Percentiles rank a stretch among this genome's conserved stretches.
These are phyloP conservation scores for Cyberlindnera petersonii DNA, from an alignment of 805 yeast species.

Conservation along the genomic window DNA sequence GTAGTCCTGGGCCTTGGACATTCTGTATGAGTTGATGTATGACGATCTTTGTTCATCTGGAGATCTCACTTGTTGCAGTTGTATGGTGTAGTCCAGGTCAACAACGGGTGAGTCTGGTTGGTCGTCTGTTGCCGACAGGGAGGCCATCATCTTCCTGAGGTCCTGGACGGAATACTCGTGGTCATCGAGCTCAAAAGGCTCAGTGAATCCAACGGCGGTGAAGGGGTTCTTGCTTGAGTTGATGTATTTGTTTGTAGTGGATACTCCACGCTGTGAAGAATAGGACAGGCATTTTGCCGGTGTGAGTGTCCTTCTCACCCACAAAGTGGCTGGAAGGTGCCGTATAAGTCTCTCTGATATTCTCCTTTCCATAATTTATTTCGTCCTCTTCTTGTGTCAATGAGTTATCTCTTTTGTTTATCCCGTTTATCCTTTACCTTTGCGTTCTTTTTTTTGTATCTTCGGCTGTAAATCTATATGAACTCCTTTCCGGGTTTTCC, in stretches of 20 bases:
- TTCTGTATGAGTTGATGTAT: slow-evolving; percentile 4
- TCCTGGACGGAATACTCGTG: slow-evolving; percentile 2
- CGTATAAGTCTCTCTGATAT: too few species aligned
- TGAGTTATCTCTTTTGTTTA: too few species aligned
- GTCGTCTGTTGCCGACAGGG: slow-evolving; percentile 1
- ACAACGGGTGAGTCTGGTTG: background rate
- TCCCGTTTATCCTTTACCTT: too few species aligned
- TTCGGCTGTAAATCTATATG: too few species aligned
- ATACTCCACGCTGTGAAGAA: background rate
- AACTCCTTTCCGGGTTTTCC: too few species aligned
- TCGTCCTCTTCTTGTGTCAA: too few species aligned
- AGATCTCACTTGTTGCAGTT: background rate
- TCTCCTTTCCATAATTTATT: too few species aligned
- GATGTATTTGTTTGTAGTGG: background rate
- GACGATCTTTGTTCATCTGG: background rate
- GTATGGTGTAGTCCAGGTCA: background rate
- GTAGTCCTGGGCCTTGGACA: slow-evolving; percentile 10
- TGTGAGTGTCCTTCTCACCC: too few species aligned
- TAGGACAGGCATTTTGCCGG: too few species aligned
- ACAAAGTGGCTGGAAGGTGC: too few species aligned
- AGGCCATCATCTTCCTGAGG: slow-evolving; percentile 5
- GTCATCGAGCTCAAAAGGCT: slow-evolving; percentile 4
- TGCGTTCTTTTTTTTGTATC: too few species aligned
- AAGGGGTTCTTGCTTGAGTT: background rate
- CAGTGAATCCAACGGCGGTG: slow-evolving; percentile 9